A percentile compares a stretch with the other conserved stretches of the same genome.
Conservation (phyloP, 106 monocot genomes). For the Phalaenopsis equestris region DNA sequence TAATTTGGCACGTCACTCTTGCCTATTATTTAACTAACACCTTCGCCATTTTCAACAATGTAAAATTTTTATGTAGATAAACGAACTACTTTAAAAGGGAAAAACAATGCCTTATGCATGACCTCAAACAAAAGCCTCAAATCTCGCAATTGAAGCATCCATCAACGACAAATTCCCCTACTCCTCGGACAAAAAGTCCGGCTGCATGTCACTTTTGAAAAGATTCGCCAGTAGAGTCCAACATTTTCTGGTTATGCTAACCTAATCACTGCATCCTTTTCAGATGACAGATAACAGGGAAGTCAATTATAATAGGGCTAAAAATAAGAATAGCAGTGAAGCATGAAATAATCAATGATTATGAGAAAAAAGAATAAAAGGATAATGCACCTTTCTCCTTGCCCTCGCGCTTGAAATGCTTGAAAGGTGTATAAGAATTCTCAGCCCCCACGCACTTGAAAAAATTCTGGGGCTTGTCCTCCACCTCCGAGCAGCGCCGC, state of each 20-base stretch:
- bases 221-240: not conserved
- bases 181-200: not conserved
- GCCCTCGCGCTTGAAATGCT: conserved; percentile 35
- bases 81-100: no score
- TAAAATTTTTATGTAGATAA: no score
- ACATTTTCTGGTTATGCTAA: not conserved
- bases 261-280: not conserved
- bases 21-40: no score
- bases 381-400: conserved; percentile 21
- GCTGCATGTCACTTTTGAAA: not conserved
- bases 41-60: no score
- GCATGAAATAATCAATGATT: not conserved
- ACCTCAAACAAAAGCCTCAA: no score
- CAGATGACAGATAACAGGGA: not conserved
- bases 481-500: conserved; percentile 22
- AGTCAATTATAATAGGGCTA: not conserved
- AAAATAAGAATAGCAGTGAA: not conserved
- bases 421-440: conserved; percentile 49
- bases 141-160: no score
- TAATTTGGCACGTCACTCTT: no score
- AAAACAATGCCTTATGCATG: no score
- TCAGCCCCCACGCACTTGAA: conserved; percentile 54
- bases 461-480: conserved; percentile 49
- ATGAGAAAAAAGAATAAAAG: not conserved
- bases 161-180: no score